Percentiles rank a stretch among this genome's conserved stretches.
These are phyloP conservation scores for Gardenia jasminoides DNA, from an alignment of 257 asterid species.

Conservation along the genomic window DNA sequence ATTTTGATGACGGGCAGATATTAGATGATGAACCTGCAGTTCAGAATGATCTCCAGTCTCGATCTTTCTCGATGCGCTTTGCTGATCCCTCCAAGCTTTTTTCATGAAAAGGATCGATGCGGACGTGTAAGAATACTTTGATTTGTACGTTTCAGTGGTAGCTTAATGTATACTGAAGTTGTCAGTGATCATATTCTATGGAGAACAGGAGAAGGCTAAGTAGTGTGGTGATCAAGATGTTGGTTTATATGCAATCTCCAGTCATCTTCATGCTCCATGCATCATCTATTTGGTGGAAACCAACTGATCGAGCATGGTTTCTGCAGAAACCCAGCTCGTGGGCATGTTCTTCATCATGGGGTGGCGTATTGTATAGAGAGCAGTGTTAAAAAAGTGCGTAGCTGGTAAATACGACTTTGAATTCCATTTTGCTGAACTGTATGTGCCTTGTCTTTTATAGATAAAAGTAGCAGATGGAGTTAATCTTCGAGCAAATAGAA, in stretches of 20 bases:
- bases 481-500: too few species aligned
- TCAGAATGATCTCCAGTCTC: conserved; percentile 7
- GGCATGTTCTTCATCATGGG: too few species aligned
- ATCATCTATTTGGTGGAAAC: not conserved
- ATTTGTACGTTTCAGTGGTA: not conserved
- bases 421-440: too few species aligned
- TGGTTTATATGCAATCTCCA: not conserved
- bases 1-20: conserved; percentile 22
- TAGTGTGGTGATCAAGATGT: not conserved
- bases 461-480: too few species aligned
- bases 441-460: too few species aligned
- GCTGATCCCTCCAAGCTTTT: conserved; percentile 21
- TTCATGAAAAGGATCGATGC: not conserved
- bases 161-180: not conserved
- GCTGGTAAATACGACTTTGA: too few species aligned
- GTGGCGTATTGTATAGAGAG: too few species aligned
- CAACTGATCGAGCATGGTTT: too few species aligned
- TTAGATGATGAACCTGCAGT: conserved; percentile 9
- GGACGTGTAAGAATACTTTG: not conserved
- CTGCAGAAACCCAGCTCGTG: too few species aligned
- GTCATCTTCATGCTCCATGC: not conserved
- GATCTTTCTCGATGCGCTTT: conserved; percentile 25
- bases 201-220: not conserved
- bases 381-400: too few species aligned
- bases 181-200: not conserved